These are phyloP conservation scores for Aspergillus intermedius DNA, from an alignment of 2,329 filamentous ascomycete genomes.

Conservation along the genomic window DNA sequence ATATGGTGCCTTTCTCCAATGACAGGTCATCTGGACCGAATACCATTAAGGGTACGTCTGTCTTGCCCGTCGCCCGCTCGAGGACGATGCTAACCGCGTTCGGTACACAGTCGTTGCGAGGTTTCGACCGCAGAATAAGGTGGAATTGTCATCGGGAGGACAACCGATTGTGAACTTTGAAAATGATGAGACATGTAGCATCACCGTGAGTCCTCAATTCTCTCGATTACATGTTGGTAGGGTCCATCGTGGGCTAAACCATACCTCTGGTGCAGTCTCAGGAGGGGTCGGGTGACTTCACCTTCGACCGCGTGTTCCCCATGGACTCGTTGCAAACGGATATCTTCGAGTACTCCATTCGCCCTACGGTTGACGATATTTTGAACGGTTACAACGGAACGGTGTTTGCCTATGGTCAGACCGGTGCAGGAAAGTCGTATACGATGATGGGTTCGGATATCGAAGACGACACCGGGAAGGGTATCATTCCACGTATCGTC, in stretches of 20 bases:
- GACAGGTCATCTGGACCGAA: conserved; percentile 25
- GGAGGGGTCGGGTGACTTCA: conserved; percentile 80
- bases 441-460: conserved; percentile 98
- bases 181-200: conserved; percentile 76
- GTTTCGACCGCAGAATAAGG: conserved; percentile 93
- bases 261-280: conserved; percentile 54
- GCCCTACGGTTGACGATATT: conserved; percentile 92
- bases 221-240: not conserved
- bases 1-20: conserved; percentile 16
- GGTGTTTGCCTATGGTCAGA: conserved; percentile 97
- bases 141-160: conserved; percentile 84
- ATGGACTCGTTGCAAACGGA: conserved; percentile 86
- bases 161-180: conserved; percentile 87
- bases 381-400: conserved; percentile 99
- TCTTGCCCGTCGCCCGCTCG: not conserved
- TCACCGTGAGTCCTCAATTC: conserved; percentile 59
- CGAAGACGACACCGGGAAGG: conserved; percentile 77
- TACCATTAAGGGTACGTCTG: conserved; percentile 48
- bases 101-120: conserved; percentile 74
- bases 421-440: conserved; percentile 96
- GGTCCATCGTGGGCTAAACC: not conserved
- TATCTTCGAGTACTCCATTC: conserved; percentile 97
- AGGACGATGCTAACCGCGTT: conserved; percentile 36
- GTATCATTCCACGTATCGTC: conserved; percentile 93
- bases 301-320: conserved; percentile 95